These are phyloP conservation scores for Hirschioporus abietinus DNA, from an alignment of 768 basidiomycete species.

Conservation along the genomic window DNA sequence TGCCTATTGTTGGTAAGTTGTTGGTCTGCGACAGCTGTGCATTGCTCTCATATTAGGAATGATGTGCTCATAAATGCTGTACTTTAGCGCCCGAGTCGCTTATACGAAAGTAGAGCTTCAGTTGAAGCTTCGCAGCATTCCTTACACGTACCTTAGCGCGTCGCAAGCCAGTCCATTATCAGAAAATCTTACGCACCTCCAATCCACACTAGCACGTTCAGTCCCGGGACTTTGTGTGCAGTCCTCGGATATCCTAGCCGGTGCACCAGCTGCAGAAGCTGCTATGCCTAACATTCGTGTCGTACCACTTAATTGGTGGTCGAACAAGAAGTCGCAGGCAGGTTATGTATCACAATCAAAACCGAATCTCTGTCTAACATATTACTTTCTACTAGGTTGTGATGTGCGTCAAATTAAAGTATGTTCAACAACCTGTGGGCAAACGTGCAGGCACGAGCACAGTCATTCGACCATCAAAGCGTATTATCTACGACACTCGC, in stretches of 20 bases:
- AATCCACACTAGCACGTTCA: conserved; percentile 69
- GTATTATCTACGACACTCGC: conserved; percentile 85
- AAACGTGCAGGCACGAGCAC: conserved; percentile 51
- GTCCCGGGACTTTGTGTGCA: conserved; percentile 83
- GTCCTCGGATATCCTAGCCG: conserved; percentile 74
- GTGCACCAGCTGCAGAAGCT: conserved; percentile 83
- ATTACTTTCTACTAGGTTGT: conserved; percentile 50
- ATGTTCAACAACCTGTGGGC: conserved; percentile 81
- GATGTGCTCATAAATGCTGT: not conserved
- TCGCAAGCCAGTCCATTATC: conserved; percentile 33
- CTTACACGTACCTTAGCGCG: conserved; percentile 56
- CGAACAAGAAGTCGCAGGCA: conserved; percentile 61
- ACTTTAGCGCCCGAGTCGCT: conserved; percentile 76
- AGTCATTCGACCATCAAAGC: conserved; percentile 77
- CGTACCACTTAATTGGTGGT: conserved; percentile 91
- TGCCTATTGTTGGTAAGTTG: conserved; percentile 76
- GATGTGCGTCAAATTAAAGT: conserved; percentile 86
- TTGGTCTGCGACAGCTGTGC: conserved; percentile 10
- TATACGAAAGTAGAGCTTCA: conserved; percentile 85
- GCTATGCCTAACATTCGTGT: conserved; percentile 91
- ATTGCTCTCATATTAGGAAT: not conserved
- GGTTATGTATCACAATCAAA: conserved; percentile 1
- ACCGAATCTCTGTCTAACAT: conserved; percentile 4
- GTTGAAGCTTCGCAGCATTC: conserved; percentile 76
- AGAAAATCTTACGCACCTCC: conserved; percentile 48